These are phyloP conservation scores for Zygosaccharomyces siamensis DNA, from an alignment of 805 yeast genomes.

Conservation along the genomic window DNA sequence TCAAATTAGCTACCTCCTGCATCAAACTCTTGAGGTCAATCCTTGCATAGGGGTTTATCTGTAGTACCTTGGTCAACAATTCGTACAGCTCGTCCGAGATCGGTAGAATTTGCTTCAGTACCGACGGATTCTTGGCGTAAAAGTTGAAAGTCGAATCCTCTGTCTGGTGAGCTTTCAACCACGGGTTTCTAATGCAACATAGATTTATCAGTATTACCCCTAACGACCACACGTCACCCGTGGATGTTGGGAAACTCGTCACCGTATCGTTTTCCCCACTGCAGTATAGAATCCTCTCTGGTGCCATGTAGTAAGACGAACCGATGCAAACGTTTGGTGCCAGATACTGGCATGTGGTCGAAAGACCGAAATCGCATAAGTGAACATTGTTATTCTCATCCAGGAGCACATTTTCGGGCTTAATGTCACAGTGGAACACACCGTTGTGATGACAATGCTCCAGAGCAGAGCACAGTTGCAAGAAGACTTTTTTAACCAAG, in stretches of 20 bases:
- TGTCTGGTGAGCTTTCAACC: constrained; percentile 70
- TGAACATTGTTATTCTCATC: constrained; percentile 50
- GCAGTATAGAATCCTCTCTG: constrained; percentile 53
- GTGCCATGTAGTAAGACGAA: constrained; percentile 88
- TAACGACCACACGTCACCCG: constrained; percentile 85
- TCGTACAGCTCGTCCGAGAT: constrained; percentile 57
- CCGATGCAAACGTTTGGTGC: constrained; percentile 79
- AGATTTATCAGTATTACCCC: constrained; percentile 77
- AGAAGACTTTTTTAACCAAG: constrained; percentile 52
- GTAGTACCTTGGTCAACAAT: constrained; percentile 40
- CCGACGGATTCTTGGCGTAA: constrained; percentile 49
- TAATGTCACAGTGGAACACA: constrained; percentile 90
- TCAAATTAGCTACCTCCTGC: constrained; percentile 22
- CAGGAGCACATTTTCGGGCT: constrained; percentile 89
- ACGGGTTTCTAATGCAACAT: constrained; percentile 81
- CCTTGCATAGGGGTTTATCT: constrained; percentile 35
- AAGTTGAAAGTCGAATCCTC: constrained; percentile 62
- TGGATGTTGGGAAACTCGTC: constrained; percentile 50
- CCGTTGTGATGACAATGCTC: constrained; percentile 75
- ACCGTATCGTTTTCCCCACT: constrained; percentile 27
- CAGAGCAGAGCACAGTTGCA: constrained; percentile 78
- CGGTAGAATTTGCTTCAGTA: constrained; percentile 66
- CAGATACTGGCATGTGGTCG: constrained; percentile 54
- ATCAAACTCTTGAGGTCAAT: constrained; percentile 21
- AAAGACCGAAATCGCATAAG: constrained; percentile 86